A percentile compares a stretch with the other conserved stretches of the same genome.
Conservation (phyloP, 768 basidiomycete species). For the Suillus plorans region DNA sequence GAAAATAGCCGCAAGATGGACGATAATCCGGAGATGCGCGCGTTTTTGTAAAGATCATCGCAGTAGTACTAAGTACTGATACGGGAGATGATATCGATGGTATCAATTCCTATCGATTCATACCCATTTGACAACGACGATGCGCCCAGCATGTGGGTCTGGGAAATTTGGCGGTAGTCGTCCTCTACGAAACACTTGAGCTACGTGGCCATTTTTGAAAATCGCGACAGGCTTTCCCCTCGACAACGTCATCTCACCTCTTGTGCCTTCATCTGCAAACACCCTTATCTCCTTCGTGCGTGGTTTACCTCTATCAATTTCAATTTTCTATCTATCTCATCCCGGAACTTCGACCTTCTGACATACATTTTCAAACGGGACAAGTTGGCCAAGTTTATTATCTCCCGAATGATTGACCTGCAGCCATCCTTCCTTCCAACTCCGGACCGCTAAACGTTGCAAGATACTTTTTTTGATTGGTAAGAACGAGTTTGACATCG, state of each 20-base stretch:
- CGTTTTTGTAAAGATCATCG: not conserved
- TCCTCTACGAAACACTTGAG: not conserved
- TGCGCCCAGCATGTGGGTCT: not conserved
- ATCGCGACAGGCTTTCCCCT: not conserved
- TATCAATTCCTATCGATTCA: not conserved
- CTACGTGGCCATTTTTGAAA: not conserved
- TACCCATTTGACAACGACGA: not conserved
- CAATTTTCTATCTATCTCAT: not conserved
- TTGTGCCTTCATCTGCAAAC: not conserved
- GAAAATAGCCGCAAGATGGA: not conserved
- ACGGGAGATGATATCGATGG: slow-evolving; percentile 1
- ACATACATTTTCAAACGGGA: not conserved
- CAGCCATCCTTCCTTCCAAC: not conserved
- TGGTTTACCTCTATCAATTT: not conserved
- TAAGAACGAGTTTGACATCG: not conserved
- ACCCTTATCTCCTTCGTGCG: not conserved
- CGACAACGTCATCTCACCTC: not conserved
- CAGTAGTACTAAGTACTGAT: not conserved
- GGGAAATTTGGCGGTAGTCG: not conserved
- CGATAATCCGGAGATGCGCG: slow-evolving; percentile 1
- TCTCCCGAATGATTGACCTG: not conserved
- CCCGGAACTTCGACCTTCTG: not conserved
- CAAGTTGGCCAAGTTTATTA: not conserved
- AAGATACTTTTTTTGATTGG: not conserved
- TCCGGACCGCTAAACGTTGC: slow-evolving; percentile 1